Evolutionary conservation across 306 rosid genomes (phyloP), one percentile per base, ranked within the genome.

Genomic region (Quercus berberidifolia): DNA sequence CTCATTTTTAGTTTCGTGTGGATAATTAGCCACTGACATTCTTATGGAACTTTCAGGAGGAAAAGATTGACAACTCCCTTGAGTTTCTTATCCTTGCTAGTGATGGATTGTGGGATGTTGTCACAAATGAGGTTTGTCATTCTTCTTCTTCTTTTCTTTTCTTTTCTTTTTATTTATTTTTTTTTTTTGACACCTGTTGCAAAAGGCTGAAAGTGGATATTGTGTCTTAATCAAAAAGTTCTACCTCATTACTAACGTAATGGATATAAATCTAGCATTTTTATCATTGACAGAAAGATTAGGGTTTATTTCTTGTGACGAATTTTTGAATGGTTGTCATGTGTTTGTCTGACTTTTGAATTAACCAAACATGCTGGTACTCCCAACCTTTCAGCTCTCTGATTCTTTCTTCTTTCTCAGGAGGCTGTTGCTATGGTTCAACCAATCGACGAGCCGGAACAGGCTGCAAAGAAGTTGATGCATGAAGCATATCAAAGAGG

Each of bases 101-200:
- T 78, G 98, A 94, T 70, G 98, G 98, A 69, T 81, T 94, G 78
- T 94, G 98, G 98, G 98, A 94, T 84, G 98, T 94, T 63, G 98
- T 94, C 88, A 49, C 98, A 71, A 94, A 94, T 69, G 97, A 94
- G 98, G 98, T 94, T 77, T 76, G 83, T 73, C 77, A 57, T 30
- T 56, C 68, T 52, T 74, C 75, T 74, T 54, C 38, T 35, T 73
- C 38, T 70, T 58, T 23, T 23, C 65, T 31, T 69, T 6, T 62
- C 43, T 74, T 73, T 74, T 49, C 7, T 33, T 73, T 30, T 70
- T 54, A 28, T 23, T 71, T 31, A 0, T 69, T 6, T 52, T 26
- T 71, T 41, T 19, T 57, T 19, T 21, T n/a, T 71, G 25, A 33
- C n/a, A 2, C 23, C 26, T 33, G 18, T 58, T n/a, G 15, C 5